Conservation (phyloP, 192 early-diverging fungal species). For the Umbelopsis vinacea region DNA sequence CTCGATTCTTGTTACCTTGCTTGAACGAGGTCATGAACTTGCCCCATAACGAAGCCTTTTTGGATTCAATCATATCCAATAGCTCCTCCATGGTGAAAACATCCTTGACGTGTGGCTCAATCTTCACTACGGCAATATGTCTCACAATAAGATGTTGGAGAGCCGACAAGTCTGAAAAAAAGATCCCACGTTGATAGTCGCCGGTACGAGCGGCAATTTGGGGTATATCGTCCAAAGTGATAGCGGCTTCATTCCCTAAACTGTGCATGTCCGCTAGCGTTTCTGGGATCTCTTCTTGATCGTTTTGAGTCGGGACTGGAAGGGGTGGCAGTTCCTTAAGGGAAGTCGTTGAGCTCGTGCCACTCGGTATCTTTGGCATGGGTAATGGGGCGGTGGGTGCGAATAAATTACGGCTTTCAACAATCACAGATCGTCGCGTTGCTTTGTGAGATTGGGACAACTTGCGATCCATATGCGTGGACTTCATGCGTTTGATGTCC, state of each 20-base stretch:
- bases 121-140: constrained; percentile 77
- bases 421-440: constrained; percentile 45
- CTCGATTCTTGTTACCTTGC: constrained; percentile 49
- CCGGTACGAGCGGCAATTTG: constrained; percentile 19
- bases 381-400: neutral
- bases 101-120: constrained; percentile 74
- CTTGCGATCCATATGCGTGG: constrained; percentile 54
- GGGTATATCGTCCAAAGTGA: constrained; percentile 33
- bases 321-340: neutral
- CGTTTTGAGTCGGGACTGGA: neutral
- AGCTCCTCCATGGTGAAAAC: constrained; percentile 75
- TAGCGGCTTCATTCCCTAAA: constrained; percentile 30
- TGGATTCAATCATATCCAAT: constrained; percentile 73
- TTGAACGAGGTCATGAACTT: constrained; percentile 69
- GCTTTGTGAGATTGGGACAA: constrained; percentile 50
- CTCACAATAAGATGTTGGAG: constrained; percentile 81
- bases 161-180: constrained; percentile 69
- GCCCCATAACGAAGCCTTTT: constrained; percentile 79
- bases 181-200: constrained; percentile 31
- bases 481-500: constrained; percentile 57
- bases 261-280: constrained; percentile 15
- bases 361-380: neutral
- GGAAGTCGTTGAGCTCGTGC: neutral
- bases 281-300: neutral
- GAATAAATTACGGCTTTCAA: constrained; percentile 12